Base-by-base conservation (phyloP, 1,139 yeast genomes). In the Kodamaea derodonti region DNA sequence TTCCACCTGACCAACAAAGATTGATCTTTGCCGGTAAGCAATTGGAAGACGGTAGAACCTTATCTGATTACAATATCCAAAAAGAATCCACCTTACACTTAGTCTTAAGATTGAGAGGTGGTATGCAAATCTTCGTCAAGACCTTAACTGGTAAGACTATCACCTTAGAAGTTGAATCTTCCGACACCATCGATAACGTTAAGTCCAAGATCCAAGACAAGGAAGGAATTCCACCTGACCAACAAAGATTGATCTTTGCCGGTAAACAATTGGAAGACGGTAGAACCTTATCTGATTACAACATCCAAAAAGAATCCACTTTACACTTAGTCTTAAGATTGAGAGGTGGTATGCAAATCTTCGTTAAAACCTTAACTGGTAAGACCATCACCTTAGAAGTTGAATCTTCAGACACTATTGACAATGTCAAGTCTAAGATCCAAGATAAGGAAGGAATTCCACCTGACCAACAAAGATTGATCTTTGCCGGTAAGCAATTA, bases 301-400 rank as follows among this genome's bases (percentile, higher is more conserved):
- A 85, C 85, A 85, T 85, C 68, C 95, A 85, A 73, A 85, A 85
- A 79, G 95, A 85, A 76, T 84, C 95, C 42, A 84, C 95, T 48
- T 69, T 84, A 45, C 95, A 84, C 69, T 78, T 84, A 70, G 95
- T 84, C 45, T 75, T 84, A 56, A 85, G 95, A 75, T 80, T 85
- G 66, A 85, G 59, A 51, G 59, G 59, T 46, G 59, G 58, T 41
- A 46, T 46, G 50, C 50, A 46, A 56, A 60, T 65, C 42, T 69
- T 69, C 56, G 75, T 64, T 41, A 70, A 70, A 56, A 79, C 85
- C 6, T 65, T 79, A 51, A 79, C 85, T 4, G 86, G 86, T 57
- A 80, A 79, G 66, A 80, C 87, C 29, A 80, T 80, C 46, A 80
- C 85, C 17, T 59, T 80, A 39, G 85, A 78, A 57, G 84, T 79